These are phyloP conservation scores for Oryza australiensis DNA, from an alignment of 176 grass and related monocot genomes.

Conservation along the genomic window DNA sequence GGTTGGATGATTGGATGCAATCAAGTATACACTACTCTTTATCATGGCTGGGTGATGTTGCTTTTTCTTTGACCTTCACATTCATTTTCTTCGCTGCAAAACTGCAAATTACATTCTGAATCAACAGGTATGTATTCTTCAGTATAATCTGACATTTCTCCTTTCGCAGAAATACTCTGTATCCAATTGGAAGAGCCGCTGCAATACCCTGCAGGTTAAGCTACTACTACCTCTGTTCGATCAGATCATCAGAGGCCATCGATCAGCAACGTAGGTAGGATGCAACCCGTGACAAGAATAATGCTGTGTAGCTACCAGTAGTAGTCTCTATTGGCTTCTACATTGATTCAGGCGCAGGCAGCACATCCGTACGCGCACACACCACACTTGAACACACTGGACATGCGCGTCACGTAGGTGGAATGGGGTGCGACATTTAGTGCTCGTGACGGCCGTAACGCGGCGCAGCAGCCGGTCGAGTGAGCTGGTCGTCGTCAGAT, in stretches of 20 bases:
- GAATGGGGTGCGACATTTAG: slow-evolving; percentile 10
- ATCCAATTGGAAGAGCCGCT: not conserved
- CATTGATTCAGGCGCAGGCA: slow-evolving; percentile 10
- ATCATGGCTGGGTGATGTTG: not conserved
- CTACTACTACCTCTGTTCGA: not conserved
- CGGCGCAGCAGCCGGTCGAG: slow-evolving; percentile 11
- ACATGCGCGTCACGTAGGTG: not conserved
- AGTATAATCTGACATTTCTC: not conserved
- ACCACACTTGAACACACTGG: not conserved
- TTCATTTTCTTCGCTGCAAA: not conserved
- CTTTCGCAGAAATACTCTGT: not conserved
- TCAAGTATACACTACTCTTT: not conserved
- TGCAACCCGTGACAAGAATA: slow-evolving; percentile 26
- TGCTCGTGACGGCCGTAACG: slow-evolving; percentile 44
- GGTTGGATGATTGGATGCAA: not conserved
- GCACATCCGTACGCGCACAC: not conserved
- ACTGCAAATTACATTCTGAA: not conserved
- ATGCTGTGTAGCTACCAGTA: slow-evolving; percentile 29
- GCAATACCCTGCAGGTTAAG: not conserved
- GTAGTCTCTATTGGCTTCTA: not conserved
- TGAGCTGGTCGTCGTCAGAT: not conserved
- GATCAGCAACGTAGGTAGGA: not conserved
- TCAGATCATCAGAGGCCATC: not conserved
- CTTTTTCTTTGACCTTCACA: not conserved
- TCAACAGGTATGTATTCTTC: not conserved